phyloP scores from a whole-genome alignment of 352 stramenopile genomes.

The Phytophthora fragariaefolia region DNA sequence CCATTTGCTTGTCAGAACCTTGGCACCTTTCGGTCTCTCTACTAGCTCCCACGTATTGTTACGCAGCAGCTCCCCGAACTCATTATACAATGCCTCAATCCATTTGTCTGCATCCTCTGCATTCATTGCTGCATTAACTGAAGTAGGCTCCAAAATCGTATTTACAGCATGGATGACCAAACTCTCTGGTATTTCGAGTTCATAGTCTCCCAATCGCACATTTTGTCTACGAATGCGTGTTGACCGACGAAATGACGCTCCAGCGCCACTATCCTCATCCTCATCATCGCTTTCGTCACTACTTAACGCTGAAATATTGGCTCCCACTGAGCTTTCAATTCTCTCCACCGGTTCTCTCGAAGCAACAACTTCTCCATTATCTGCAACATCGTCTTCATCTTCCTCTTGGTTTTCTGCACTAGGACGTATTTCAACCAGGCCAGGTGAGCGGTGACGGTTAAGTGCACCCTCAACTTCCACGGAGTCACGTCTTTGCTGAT shows the following conservation, averaged over 20 bases:
- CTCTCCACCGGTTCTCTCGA: neutral
- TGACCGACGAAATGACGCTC: constrained; percentile 17
- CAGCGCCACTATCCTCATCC: neutral
- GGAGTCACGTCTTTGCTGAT: neutral
- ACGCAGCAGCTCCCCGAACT: neutral
- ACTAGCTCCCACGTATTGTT: constrained; percentile 7
- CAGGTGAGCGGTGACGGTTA: neutral
- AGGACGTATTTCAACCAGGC: neutral
- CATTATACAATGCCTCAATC: constrained; percentile 1
- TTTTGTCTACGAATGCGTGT: neutral
- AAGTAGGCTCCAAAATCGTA: neutral
- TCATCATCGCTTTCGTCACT: constrained; percentile 2
- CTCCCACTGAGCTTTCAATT: neutral
- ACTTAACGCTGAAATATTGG: neutral
- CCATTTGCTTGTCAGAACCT: constrained; percentile 7
- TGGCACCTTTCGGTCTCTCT: neutral
- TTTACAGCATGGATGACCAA: constrained; percentile 1
- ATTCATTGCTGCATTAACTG: neutral
- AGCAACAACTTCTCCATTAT: neutral
- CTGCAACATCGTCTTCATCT: neutral
- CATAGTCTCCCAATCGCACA: neutral
- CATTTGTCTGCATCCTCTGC: neutral
- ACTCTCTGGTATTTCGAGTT: neutral
- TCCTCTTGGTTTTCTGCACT: neutral
- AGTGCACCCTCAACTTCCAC: neutral